Conservation (phyloP, 371 early-diverging fungal species). For the Saksenaea vasiformis region DNA sequence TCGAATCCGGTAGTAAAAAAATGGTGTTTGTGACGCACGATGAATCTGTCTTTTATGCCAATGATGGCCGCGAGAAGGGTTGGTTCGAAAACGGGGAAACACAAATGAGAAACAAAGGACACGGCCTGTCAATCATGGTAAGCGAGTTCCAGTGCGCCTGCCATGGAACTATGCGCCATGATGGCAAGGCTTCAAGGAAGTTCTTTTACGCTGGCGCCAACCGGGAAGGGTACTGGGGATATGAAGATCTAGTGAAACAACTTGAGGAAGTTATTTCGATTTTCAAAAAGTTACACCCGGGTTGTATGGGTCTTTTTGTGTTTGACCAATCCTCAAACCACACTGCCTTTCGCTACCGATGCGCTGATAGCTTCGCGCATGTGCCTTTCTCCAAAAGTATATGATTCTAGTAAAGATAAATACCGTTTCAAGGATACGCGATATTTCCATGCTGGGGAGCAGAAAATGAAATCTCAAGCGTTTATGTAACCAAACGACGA, state of each 20-base stretch:
- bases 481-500: too few relatives aligned
- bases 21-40: not conserved
- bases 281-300: constrained; percentile 11
- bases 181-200: constrained; percentile 4
- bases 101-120: constrained; percentile 6
- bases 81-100: constrained; percentile 11
- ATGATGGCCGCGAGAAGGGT: constrained; percentile 1
- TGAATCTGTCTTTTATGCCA: constrained; percentile 15
- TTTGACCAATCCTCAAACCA: constrained; percentile 13
- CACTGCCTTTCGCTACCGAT: not conserved
- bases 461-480: too few relatives aligned
- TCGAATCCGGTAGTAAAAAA: too few relatives aligned
- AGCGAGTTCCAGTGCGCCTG: constrained; percentile 16
- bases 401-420: too few relatives aligned
- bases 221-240: constrained; percentile 12
- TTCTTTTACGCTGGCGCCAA: not conserved
- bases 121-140: constrained; percentile 12
- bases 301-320: constrained; percentile 2
- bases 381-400: not conserved
- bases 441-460: too few relatives aligned
- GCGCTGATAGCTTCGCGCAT: not conserved
- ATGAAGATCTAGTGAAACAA: constrained; percentile 9
- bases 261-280: constrained; percentile 9
- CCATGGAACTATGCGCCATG: constrained; percentile 12
- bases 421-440: too few relatives aligned